phyloP scores from a whole-genome alignment of 208 protist species.

The Strigomonas culicis region DNA sequence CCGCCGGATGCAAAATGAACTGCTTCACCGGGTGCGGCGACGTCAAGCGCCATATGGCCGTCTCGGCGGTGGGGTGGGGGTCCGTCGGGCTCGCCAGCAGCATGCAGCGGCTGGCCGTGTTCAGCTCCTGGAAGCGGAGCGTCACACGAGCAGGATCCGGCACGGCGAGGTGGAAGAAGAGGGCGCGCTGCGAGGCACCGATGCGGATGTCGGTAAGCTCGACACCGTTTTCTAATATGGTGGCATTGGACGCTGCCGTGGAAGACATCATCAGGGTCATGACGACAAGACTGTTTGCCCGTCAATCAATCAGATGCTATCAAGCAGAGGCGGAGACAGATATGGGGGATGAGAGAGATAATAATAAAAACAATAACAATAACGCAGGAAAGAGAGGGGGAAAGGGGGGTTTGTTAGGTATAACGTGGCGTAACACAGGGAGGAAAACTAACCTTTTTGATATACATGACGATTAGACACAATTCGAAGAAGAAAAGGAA shows the following conservation, averaged over 20 bases:
- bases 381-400: too few relatives aligned
- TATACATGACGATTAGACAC: too few relatives aligned
- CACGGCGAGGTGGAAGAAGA: conserved; percentile 60
- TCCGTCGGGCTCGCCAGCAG: conserved; percentile 70
- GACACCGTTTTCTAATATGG: conserved; percentile 15
- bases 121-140: conserved; percentile 78
- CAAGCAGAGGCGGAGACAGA: background rate
- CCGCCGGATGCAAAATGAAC: conserved; percentile 70
- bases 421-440: too few relatives aligned
- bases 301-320: too few relatives aligned
- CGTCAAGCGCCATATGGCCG: conserved; percentile 71
- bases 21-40: conserved; percentile 70
- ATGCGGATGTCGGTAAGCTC: conserved; percentile 53
- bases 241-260: too few relatives aligned
- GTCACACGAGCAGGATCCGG: conserved; percentile 42
- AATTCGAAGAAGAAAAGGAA: background rate
- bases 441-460: too few relatives aligned
- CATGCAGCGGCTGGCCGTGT: conserved; percentile 64
- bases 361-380: background rate
- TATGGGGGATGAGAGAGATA: background rate
- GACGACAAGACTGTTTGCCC: too few relatives aligned
- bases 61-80: conserved; percentile 54
- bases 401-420: too few relatives aligned
- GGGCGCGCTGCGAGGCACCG: conserved; percentile 39
- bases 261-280: too few relatives aligned